Conservation (phyloP, 2,329 filamentous ascomycete species). For the Metarhizium anisopliae region DNA sequence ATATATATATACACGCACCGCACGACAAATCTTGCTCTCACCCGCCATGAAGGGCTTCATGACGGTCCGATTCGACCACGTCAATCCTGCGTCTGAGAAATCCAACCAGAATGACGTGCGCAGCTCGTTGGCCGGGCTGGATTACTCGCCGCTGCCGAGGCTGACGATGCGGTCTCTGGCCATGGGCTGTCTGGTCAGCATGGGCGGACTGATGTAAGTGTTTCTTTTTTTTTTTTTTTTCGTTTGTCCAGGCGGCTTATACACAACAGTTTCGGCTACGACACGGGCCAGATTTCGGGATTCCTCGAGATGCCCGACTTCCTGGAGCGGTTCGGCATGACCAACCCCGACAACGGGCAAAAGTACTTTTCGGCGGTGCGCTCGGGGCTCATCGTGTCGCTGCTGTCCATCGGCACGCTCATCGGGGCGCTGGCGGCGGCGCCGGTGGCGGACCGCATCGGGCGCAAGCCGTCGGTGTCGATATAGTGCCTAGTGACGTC, state of each 20-base stretch:
- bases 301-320: constrained; percentile 52
- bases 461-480: constrained; percentile 54
- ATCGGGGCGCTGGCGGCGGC: constrained; percentile 52
- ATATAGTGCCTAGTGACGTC: constrained; percentile 52
- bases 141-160: constrained; percentile 35
- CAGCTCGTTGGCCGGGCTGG: constrained; percentile 27
- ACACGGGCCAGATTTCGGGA: constrained; percentile 46
- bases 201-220: constrained; percentile 35
- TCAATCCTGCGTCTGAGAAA: constrained; percentile 31
- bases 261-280: constrained; percentile 29
- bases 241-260: neutral
- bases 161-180: constrained; percentile 27
- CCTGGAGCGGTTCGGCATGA: constrained; percentile 38
- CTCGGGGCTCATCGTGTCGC: constrained; percentile 49
- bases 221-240: neutral
- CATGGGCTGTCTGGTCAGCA: constrained; percentile 32
- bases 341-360: constrained; percentile 23
- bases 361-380: constrained; percentile 41
- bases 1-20: too few relatives aligned
- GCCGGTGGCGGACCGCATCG: constrained; percentile 55
- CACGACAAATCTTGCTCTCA: too few relatives aligned
- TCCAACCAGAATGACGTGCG: constrained; percentile 18
- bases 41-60: constrained; percentile 12
- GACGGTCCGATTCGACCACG: constrained; percentile 32
- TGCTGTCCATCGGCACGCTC: constrained; percentile 51